Evolutionary conservation across 768 basidiomycete genomes (phyloP), one percentile per base, ranked within the genome.

Genomic region (Lactifluus echinatus): DNA sequence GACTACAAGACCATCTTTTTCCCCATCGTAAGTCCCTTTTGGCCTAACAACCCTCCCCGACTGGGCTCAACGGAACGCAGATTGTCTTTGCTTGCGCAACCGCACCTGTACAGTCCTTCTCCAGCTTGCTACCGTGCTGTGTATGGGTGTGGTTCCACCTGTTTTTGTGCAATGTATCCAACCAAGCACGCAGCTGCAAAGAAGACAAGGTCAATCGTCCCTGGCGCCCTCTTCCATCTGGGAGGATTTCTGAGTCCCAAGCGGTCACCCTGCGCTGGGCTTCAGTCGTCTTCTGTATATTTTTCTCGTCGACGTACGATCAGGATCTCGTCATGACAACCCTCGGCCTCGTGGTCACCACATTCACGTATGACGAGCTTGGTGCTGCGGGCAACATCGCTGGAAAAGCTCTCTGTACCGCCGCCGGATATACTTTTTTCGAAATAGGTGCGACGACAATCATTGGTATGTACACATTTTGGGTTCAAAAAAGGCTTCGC

Each of bases 1-100:
- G 68, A 69, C 60, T 67, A 62, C 59, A 68, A 68, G 56, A 68
- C 68, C 5, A 63, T 68, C 21, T 50, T 69, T n/a, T 28, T 69
- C 12, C 67, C 68, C 23, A 56, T 69, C 28, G 67, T 68, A 24
- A n/a, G 68, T 62, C 29, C 24, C 43, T 5, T 28, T 43, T 31
- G 14, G n/a, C 23, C n/a, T 8, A 7, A 11, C 5, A 31, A 15
- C 23, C 5, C 19, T 2, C 26, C 46, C 34, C 23, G 11, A 26
- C 48, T 26, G 11, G 6, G 40, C 56, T 33, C 23, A 48, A 37
- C 10, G 34, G 24, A 26, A 14, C 21, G n/a, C 23, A 61, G 63
- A 53, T 39, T 10, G 60, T 55, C 19, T 63, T 66, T 46, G 64
- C 64, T 5, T 55, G 45, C 29, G 64, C 59, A 21, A 59, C 65